Evolutionary conservation across 2,329 filamentous ascomycete genomes (phyloP).

Genomic region (Hawksworthiomyces lignivorus): DNA sequence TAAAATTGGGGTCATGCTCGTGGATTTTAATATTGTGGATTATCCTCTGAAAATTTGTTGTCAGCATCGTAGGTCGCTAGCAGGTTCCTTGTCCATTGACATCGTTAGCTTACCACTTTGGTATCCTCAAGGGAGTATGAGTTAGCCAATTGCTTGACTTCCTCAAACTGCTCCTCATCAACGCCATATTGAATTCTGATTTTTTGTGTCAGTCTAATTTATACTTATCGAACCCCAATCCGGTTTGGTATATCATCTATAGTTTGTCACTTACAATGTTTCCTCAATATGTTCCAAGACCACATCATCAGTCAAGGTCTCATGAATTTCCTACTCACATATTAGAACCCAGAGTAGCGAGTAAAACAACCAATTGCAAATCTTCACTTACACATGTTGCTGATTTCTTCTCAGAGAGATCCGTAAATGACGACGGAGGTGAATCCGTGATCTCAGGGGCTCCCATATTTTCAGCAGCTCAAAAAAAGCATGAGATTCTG

Average conservation of each 20-base stretch:
- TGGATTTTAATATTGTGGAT: constrained; percentile 23
- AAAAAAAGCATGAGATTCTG: too few species aligned
- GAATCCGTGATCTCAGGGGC: constrained; percentile 1
- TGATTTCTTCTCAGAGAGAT: constrained; percentile 16
- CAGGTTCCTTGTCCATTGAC: too few species aligned
- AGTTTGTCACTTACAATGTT: constrained; percentile 2
- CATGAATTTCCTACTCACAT: background rate
- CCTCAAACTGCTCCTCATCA: constrained; percentile 5
- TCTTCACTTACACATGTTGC: background rate
- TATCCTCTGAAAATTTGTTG: background rate
- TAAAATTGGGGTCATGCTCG: constrained; percentile 40
- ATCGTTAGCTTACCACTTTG: background rate
- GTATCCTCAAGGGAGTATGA: constrained; percentile 6
- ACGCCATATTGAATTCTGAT: constrained; percentile 4
- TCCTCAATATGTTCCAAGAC: constrained; percentile 6
- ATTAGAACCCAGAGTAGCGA: too few species aligned
- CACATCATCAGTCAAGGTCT: background rate
- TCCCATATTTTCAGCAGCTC: constrained; percentile 7
- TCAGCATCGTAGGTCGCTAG: too few species aligned
- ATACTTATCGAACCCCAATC: too few species aligned
- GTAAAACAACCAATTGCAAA: too few species aligned
- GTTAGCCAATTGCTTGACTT: constrained; percentile 10
- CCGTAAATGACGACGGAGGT: constrained; percentile 1
- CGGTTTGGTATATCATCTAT: background rate
- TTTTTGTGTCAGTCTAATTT: background rate